These are phyloP conservation scores for Cicer bijugum DNA, from an alignment of 306 rosid species.

Conservation along the genomic window DNA sequence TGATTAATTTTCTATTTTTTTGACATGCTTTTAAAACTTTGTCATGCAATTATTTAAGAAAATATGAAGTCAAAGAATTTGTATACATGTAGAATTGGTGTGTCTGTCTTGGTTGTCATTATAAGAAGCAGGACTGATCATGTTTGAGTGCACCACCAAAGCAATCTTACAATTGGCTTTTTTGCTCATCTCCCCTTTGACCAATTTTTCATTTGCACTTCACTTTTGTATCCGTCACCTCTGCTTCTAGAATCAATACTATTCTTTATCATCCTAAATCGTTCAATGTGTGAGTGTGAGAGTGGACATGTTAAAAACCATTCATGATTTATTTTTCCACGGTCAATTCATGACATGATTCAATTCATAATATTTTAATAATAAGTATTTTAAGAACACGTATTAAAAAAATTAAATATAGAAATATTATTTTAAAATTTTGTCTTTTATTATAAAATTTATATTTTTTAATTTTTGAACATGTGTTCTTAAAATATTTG, in stretches of 20 bases:
- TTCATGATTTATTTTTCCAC: not conserved
- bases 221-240: not conserved
- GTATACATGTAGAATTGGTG: not conserved
- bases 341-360: not conserved
- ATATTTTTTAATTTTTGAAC: too few species aligned
- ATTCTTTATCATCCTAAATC: not conserved
- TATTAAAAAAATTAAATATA: too few species aligned
- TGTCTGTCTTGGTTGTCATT: constrained; percentile 40
- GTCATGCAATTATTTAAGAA: too few species aligned
- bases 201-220: constrained; percentile 31
- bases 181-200: constrained; percentile 48
- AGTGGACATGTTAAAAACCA: constrained; percentile 41
- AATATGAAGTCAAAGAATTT: too few species aligned
- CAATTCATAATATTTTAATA: not conserved
- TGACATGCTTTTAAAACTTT: too few species aligned
- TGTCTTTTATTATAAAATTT: too few species aligned
- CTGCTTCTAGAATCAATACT: constrained; percentile 41
- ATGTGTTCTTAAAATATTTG: too few species aligned
- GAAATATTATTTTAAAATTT: too few species aligned
- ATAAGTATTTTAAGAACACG: too few species aligned
- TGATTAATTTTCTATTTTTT: too few species aligned
- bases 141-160: constrained; percentile 44
- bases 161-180: constrained; percentile 6
- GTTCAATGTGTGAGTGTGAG: constrained; percentile 28
- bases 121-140: constrained; percentile 38